Base-by-base conservation (phyloP, 2,329 filamentous ascomycete genomes). In the Blastomyces gilchristii region DNA sequence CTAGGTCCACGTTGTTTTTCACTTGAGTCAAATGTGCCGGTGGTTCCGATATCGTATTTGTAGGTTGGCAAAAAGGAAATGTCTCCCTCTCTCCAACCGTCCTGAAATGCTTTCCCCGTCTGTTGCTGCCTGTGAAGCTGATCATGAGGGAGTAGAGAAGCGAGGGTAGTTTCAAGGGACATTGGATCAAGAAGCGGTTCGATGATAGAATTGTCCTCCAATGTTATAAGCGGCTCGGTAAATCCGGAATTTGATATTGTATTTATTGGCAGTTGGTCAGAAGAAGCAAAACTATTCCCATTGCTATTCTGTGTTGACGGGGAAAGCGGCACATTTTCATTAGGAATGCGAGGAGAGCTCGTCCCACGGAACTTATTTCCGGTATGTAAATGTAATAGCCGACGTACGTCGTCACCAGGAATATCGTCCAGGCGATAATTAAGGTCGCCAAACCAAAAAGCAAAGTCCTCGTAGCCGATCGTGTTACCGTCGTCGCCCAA, bases 31-130 rank as follows among this genome's bases (percentile, higher is more conserved):
- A 97, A 99, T 39, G 91, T 83, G 1, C 90, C 90, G 41, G 96
- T 85, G 39, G 89, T 96, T n/a, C 94, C 94, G 37, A 96, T 82
- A 70, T 99, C 95, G 69, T 99, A 99, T 74, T 99, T 99, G 76
- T 99, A 99, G 0, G 94, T 95, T 1, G 94, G 94, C 18, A 97
- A 74, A 71, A 99, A 99, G 0, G 85, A 85, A 63, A 99, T 92
- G 0, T 85, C 81, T 0, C 92, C 94, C 79, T 99, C 94, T 60
- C 83, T 83, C 92, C 94, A 99, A 0, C 92, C 93, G 65, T 96
- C 90, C 64, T 96, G 85, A 66, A 99, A 96, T 0, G 87, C 86
- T 71, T 89, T 94, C n/a, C 85, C 83, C 49, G 85, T 78, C 67
- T 83, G 85, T 68, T 96, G 91, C 64, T 90, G 84, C 63, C 86